Base-by-base conservation (phyloP, 495 filamentous ascomycete genomes). In the Daldinia vernicosa region DNA sequence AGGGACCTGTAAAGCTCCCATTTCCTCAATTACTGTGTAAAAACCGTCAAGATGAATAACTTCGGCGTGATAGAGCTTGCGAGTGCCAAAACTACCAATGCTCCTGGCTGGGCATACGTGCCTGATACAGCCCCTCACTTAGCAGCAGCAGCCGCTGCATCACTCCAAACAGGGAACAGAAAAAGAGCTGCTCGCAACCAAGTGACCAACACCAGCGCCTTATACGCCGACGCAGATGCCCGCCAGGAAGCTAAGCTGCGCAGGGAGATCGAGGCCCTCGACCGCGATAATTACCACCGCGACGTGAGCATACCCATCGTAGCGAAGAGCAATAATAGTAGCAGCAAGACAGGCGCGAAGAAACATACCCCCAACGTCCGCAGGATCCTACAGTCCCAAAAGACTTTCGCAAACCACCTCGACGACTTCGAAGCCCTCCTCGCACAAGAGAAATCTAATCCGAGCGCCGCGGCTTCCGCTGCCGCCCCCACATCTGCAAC, bases 361-460 rank as follows among this genome's bases (percentile, higher is more conserved):
- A 93, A 94, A 78, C 84, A 86, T 61, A 93, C 93, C 17, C 84
- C 91, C 3, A 92, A 90, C 75, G 92, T 95, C n/a, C 91, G 93
- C 70, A 91, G 92, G 75, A 95, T 98, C 70, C 83, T 97, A n/a
- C 88, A 89, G 71, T 94, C 90, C 2, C 92, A 96, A 78, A 97
- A 97, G 83, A 94, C 92, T 0, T 97, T 97, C 72, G 86, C 89
- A 43, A 96, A 98, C 79, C 91, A 98, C 75, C 86, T 98, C 35
- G 91, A 92, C 63, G 94, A 98, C 79, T 94, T 93, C 81, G 89
- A 93, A 71, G 94, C 94, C 7, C 82, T 90, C 22, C 76, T 89
- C 43, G 83, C 86, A 1, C 81, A 81, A 52, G 78, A 82, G 33
- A 81, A 84, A 60, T 76, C 77, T 17, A 79, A 79, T 35, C 77